Percentiles rank a stretch among this genome's conserved stretches.
phyloP scores from a whole-genome alignment of 2,329 filamentous ascomycete genomes.

The Colletotrichum sojae region DNA sequence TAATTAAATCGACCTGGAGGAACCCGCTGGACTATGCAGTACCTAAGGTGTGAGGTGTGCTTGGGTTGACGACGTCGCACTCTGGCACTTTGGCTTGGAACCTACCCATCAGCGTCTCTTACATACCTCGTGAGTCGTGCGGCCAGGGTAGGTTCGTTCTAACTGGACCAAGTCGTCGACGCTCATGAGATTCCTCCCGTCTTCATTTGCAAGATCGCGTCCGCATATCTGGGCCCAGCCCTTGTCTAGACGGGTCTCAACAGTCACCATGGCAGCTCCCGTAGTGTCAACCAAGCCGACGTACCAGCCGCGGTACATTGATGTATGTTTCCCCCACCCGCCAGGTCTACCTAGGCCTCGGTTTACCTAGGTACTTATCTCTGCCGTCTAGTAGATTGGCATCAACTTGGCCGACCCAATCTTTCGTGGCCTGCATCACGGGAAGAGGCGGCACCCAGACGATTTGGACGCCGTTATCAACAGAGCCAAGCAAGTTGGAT shows the following conservation, averaged over 20 bases:
- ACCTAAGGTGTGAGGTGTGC: no score
- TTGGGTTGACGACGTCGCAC: neutral
- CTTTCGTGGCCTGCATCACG: constrained; percentile 87
- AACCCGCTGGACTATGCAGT: no score
- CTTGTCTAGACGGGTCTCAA: constrained; percentile 14
- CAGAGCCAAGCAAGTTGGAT: constrained; percentile 83
- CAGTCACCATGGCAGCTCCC: constrained; percentile 28
- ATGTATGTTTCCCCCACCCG: constrained; percentile 61
- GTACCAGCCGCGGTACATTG: constrained; percentile 71
- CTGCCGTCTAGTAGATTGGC: constrained; percentile 72
- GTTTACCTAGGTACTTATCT: constrained; percentile 37
- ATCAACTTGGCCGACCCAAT: constrained; percentile 97
- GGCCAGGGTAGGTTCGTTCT: neutral
- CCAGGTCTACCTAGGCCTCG: no score
- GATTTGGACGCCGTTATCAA: constrained; percentile 84
- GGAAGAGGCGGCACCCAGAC: constrained; percentile 80
- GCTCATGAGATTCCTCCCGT: constrained; percentile 17
- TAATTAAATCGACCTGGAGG: neutral
- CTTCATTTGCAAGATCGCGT: constrained; percentile 6
- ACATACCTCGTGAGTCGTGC: no score
- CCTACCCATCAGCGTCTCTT: no score
- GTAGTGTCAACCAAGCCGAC: constrained; percentile 36
- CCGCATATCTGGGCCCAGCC: constrained; percentile 2
- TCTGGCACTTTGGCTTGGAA: neutral
- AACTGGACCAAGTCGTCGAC: neutral